Percentiles rank a stretch among this genome's conserved stretches.
Conservation (phyloP, 2,329 filamentous ascomycete species). For the Diaporthe longicolla region DNA sequence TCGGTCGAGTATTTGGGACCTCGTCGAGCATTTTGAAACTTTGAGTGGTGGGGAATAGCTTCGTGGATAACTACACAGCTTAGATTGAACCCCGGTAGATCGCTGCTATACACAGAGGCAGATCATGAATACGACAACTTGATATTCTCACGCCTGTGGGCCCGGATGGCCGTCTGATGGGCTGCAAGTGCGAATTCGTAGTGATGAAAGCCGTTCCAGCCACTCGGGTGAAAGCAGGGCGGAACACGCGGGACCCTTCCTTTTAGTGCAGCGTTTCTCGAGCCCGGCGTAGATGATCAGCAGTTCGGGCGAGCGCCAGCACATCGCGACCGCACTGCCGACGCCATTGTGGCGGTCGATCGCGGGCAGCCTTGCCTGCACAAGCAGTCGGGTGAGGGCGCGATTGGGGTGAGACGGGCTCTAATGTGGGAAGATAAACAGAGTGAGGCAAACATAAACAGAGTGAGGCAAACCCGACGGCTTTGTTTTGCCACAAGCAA, state of each 20-base stretch:
- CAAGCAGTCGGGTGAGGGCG: slow-evolving; percentile 17
- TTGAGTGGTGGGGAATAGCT: not conserved
- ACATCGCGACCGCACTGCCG: slow-evolving; percentile 15
- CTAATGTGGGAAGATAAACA: not conserved
- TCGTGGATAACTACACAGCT: slow-evolving; percentile 5
- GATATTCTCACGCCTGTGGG: not conserved
- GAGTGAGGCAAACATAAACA: slow-evolving; percentile 24
- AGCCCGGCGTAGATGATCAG: slow-evolving; percentile 7
- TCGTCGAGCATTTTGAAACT: not conserved
- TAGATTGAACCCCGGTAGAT: not conserved
- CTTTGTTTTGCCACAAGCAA: slow-evolving; percentile 26
- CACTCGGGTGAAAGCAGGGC: slow-evolving; percentile 28
- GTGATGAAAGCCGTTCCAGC: not conserved
- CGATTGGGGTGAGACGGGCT: slow-evolving; percentile 19
- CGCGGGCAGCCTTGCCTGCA: not conserved
- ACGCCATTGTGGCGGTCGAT: slow-evolving; percentile 22
- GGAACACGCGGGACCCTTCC: slow-evolving; percentile 2
- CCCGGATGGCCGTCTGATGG: not conserved
- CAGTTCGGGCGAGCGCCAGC: slow-evolving; percentile 9
- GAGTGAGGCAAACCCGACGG: slow-evolving; percentile 24
- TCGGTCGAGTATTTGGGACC: not conserved
- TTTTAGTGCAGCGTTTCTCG: slow-evolving; percentile 15
- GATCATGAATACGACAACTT: not conserved
- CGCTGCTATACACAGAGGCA: not conserved
- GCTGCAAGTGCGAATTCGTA: slow-evolving; percentile 12